A percentile compares a stretch with the other conserved stretches of the same genome.
Evolutionary conservation across 2,329 filamentous ascomycete species (phyloP).

Genomic region (Fusarium ramigenum): DNA sequence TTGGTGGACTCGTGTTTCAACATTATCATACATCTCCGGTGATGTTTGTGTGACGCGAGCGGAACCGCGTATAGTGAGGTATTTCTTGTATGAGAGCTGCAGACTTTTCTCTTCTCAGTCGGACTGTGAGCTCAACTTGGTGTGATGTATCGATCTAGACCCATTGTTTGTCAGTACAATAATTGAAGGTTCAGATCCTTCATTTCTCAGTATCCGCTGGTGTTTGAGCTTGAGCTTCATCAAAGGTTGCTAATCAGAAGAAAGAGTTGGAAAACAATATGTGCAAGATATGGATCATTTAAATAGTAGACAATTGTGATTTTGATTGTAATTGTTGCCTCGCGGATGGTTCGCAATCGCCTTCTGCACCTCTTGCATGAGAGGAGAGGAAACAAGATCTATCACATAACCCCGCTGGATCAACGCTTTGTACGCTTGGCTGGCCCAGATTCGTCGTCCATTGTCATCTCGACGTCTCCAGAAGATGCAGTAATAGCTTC

Average conservation of each 20-base stretch:
- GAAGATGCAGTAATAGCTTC: conserved; percentile 56
- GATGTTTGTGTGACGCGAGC: background rate
- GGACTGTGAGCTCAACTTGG: background rate
- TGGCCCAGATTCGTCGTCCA: conserved; percentile 39
- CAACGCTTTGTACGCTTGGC: conserved; percentile 46
- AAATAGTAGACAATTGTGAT: conserved; percentile 21
- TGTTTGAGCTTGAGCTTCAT: background rate
- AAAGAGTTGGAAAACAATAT: background rate
- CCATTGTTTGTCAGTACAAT: background rate
- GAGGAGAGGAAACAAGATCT: conserved; percentile 25
- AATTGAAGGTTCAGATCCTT: too few species aligned
- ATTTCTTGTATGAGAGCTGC: background rate
- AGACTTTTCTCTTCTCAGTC: background rate
- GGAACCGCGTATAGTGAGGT: background rate
- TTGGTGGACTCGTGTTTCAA: background rate
- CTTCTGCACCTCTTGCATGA: conserved; percentile 34
- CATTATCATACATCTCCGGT: background rate
- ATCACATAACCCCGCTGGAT: conserved; percentile 10
- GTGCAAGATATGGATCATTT: conserved; percentile 19
- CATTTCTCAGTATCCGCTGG: too few species aligned
- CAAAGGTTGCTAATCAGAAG: background rate
- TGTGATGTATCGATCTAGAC: background rate
- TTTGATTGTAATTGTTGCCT: conserved; percentile 31
- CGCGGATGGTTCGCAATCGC: conserved; percentile 29
- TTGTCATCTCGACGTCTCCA: conserved; percentile 40